Percentiles rank a stretch among this genome's conserved stretches.
phyloP scores from a whole-genome alignment of 208 protist species.

The Acanthamoeba triangularis region DNA sequence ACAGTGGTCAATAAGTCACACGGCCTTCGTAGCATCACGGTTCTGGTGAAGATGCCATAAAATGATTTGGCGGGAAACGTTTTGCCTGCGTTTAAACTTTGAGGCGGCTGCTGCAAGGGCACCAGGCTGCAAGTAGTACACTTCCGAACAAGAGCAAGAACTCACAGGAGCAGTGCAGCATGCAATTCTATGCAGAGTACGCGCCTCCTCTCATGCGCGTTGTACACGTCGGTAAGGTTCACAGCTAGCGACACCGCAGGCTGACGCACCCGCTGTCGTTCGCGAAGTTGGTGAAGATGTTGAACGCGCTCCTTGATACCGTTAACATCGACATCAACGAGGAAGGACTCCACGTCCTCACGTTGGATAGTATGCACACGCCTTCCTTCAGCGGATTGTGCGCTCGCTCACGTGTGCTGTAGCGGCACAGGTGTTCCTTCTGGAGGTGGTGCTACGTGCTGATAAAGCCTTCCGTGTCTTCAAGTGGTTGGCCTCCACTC shows the following conservation, averaged over 20 bases:
- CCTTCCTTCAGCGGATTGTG: neutral
- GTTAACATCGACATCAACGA: constrained; percentile 34
- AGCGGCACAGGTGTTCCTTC: constrained; percentile 43
- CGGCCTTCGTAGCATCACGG: too few species aligned
- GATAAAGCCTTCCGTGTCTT: neutral
- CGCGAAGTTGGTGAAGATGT: constrained; percentile 12
- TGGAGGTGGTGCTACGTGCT: neutral
- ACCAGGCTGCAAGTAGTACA: too few species aligned
- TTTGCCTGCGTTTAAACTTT: too few species aligned
- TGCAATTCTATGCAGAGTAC: constrained; percentile 36
- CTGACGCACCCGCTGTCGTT: constrained; percentile 7
- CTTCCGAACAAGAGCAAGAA: too few species aligned
- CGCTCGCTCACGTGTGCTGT: neutral
- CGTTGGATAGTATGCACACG: neutral
- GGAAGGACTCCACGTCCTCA: neutral
- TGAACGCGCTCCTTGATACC: constrained; percentile 21
- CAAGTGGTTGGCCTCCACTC: neutral
- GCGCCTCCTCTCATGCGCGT: neutral
- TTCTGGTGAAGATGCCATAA: too few species aligned
- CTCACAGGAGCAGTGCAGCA: neutral
- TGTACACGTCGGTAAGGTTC: neutral
- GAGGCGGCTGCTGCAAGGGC: too few species aligned
- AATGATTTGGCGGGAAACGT: too few species aligned
- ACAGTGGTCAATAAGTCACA: too few species aligned
- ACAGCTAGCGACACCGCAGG: neutral